Conservation (phyloP, 2,329 filamentous ascomycete species). For the Zalaria sp. region DNA sequence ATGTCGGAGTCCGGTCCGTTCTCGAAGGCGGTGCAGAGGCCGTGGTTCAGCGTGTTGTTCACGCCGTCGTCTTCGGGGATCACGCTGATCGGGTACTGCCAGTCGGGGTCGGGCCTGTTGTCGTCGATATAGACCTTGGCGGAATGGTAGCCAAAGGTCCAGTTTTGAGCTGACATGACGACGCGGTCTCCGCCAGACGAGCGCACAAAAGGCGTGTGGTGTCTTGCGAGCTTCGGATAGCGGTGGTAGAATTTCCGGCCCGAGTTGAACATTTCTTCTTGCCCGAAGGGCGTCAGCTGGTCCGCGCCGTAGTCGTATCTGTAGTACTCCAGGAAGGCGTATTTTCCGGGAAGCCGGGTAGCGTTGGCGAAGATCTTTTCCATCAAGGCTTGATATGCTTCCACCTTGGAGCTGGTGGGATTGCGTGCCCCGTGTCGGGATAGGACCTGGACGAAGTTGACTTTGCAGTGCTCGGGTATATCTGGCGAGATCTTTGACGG, state of each 20-base stretch:
- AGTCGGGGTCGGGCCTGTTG: slow-evolving; percentile 19
- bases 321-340: slow-evolving; percentile 58
- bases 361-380: slow-evolving; percentile 47
- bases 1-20: slow-evolving; percentile 36
- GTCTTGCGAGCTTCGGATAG: slow-evolving; percentile 49
- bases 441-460: slow-evolving; percentile 70
- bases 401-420: slow-evolving; percentile 56
- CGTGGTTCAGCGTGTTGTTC: slow-evolving; percentile 76
- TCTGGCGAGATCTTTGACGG: slow-evolving; percentile 47
- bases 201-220: slow-evolving; percentile 55
- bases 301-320: slow-evolving; percentile 57
- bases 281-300: slow-evolving; percentile 53
- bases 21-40: slow-evolving; percentile 58
- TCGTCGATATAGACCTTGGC: slow-evolving; percentile 24
- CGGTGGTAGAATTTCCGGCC: slow-evolving; percentile 63
- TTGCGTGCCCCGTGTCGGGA: slow-evolving; percentile 76
- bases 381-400: slow-evolving; percentile 49
- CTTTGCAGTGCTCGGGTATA: slow-evolving; percentile 52
- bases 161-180: slow-evolving; percentile 60
- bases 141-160: slow-evolving; percentile 57
- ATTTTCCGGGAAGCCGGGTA: slow-evolving; percentile 44
- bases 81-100: slow-evolving; percentile 29
- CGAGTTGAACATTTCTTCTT: slow-evolving; percentile 58
- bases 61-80: slow-evolving; percentile 51
- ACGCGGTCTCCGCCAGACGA: slow-evolving; percentile 57